Percentiles rank a stretch among this genome's conserved stretches.
Conservation (phyloP, 2,329 filamentous ascomycete species). For the Penicillium corylophilum region DNA sequence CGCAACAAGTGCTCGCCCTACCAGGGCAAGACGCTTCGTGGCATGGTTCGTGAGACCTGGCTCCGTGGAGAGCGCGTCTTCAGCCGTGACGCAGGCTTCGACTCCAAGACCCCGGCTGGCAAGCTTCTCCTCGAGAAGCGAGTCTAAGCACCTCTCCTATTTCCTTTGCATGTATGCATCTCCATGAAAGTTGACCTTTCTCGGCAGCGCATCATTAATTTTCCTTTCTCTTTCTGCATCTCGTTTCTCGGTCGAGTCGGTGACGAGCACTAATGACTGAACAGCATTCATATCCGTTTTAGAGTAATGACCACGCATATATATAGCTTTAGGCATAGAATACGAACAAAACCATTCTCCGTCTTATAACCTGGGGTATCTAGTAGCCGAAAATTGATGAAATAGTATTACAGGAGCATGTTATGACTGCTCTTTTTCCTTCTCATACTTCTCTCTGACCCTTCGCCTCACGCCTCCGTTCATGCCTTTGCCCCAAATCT, state of each 20-base stretch:
- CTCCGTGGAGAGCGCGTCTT: constrained; percentile 75
- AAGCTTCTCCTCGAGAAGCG: constrained; percentile 43
- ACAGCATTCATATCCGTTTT: constrained; percentile 26
- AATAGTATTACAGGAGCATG: not conserved
- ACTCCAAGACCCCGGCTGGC: constrained; percentile 35
- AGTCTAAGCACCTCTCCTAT: constrained; percentile 23
- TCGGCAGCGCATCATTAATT: constrained; percentile 11
- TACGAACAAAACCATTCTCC: constrained; percentile 9
- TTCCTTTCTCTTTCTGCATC: constrained; percentile 21
- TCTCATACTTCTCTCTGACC: constrained; percentile 26
- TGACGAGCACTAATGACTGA: constrained; percentile 28
- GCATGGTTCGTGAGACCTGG: constrained; percentile 83
- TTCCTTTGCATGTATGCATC: constrained; percentile 9
- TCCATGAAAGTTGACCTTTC: constrained; percentile 12
- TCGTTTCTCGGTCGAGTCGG: constrained; percentile 13
- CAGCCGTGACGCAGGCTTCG: constrained; percentile 56
- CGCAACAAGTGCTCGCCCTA: constrained; percentile 91
- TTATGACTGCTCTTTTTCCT: constrained; percentile 13
- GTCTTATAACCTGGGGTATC: not conserved
- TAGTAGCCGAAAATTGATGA: not conserved
- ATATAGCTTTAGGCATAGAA: constrained; percentile 23
- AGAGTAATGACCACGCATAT: constrained; percentile 25
- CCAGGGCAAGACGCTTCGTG: constrained; percentile 74
- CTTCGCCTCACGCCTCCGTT: constrained; percentile 23
- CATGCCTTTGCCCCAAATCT: constrained; percentile 26